Conservation (phyloP, 176 grass and related monocot genomes). For the Ensete ventricosum region DNA sequence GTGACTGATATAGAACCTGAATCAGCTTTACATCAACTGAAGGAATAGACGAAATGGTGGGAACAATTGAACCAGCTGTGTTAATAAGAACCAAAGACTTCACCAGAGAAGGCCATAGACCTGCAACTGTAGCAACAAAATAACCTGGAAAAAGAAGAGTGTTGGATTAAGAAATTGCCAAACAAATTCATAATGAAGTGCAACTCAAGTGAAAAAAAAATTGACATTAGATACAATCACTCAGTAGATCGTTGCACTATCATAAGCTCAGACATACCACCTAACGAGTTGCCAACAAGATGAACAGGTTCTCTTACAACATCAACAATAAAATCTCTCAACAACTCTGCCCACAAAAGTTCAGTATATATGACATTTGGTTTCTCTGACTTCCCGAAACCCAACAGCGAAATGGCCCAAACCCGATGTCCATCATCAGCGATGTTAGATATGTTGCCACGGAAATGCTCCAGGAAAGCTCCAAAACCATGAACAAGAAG, state of each 20-base stretch:
- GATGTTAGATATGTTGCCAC: conserved; percentile 63
- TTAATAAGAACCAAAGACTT: conserved; percentile 85
- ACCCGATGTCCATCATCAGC: conserved; percentile 62
- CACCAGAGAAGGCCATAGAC: conserved; percentile 73
- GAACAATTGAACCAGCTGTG: conserved; percentile 80
- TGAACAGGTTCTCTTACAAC: conserved; percentile 69
- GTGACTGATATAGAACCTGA: conserved; percentile 1
- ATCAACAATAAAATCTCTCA: conserved; percentile 74
- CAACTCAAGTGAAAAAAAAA: conserved; percentile 4
- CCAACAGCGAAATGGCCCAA: conserved; percentile 84
- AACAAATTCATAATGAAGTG: not conserved
- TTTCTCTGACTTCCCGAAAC: conserved; percentile 90
- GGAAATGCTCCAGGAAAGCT: conserved; percentile 86
- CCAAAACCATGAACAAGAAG: conserved; percentile 95
- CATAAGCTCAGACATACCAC: conserved; percentile 47
- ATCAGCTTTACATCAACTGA: conserved; percentile 46
- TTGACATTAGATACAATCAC: too few relatives aligned
- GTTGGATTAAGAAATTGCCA: not conserved
- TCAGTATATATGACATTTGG: conserved; percentile 71
- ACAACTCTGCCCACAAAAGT: conserved; percentile 82
- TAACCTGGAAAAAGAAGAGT: conserved; percentile 42
- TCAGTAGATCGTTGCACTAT: too few relatives aligned
- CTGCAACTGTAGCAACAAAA: conserved; percentile 54
- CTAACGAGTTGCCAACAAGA: conserved; percentile 93
- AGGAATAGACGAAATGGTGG: conserved; percentile 55